Conservation (phyloP, 148 eudicot species). For the Arctostaphylos glauca region DNA sequence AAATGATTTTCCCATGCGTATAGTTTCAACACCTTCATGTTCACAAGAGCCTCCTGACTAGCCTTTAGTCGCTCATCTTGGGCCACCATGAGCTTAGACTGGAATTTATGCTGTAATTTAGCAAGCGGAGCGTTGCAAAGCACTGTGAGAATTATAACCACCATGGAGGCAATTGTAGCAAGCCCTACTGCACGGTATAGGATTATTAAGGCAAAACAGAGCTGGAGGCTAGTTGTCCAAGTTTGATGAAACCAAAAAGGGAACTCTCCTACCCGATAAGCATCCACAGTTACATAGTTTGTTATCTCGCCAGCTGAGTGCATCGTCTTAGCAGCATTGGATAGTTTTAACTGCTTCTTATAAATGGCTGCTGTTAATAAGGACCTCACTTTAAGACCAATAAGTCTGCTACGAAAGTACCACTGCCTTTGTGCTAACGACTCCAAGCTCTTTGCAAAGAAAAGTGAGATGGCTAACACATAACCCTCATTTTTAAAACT, state of each 20-base stretch:
- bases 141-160: slow-evolving; percentile 53
- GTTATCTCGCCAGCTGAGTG: slow-evolving; percentile 81
- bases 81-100: slow-evolving; percentile 50
- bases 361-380: slow-evolving; percentile 78
- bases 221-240: slow-evolving; percentile 59
- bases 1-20: slow-evolving; percentile 94
- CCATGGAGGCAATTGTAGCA: slow-evolving; percentile 44
- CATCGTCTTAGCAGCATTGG: slow-evolving; percentile 60
- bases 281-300: slow-evolving; percentile 67
- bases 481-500: slow-evolving; percentile 64
- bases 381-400: slow-evolving; percentile 72
- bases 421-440: slow-evolving; percentile 81
- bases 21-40: slow-evolving; percentile 81
- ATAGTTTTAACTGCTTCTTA: slow-evolving; percentile 62
- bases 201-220: slow-evolving; percentile 48
- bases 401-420: slow-evolving; percentile 59
- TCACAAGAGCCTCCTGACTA: slow-evolving; percentile 58
- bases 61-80: slow-evolving; percentile 58
- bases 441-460: slow-evolving; percentile 56
- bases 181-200: slow-evolving; percentile 40
- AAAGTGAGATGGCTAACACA: slow-evolving; percentile 56
- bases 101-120: slow-evolving; percentile 45
- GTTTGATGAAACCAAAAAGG: slow-evolving; percentile 74
- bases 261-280: slow-evolving; percentile 75
- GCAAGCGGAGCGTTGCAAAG: slow-evolving; percentile 61